phyloP scores from a whole-genome alignment of 169 alveolate species.

The Plasmodium berghei region DNA sequence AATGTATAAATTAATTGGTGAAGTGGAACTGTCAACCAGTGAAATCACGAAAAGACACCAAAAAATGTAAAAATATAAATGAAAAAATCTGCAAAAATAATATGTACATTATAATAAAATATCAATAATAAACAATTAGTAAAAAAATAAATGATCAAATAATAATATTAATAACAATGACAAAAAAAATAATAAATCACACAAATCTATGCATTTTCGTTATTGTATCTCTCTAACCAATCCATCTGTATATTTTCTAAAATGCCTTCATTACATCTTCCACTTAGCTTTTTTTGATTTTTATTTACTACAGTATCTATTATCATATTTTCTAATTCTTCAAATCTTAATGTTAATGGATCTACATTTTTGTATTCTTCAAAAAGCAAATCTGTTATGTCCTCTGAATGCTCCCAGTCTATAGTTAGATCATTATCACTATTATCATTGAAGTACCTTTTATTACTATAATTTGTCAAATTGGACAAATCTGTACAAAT shows the following conservation, averaged over 20 bases:
- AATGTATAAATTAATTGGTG: no score
- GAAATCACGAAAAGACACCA: no score
- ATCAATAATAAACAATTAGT: no score
- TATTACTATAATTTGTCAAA: conserved; percentile 3
- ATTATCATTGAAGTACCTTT: conserved; percentile 30
- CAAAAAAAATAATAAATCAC: not conserved
- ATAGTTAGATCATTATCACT: conserved; percentile 20
- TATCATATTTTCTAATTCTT: conserved; percentile 81
- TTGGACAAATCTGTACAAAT: not conserved
- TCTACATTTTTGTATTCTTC: conserved; percentile 70
- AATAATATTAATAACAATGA: no score
- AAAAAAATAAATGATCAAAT: no score
- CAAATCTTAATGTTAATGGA: conserved; percentile 80
- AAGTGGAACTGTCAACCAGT: no score
- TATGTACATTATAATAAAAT: no score
- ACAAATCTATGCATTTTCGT: conserved; percentile 22
- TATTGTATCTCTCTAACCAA: conserved; percentile 77
- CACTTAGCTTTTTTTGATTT: conserved; percentile 61
- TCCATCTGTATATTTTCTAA: conserved; percentile 82
- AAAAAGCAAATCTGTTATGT: conserved; percentile 54
- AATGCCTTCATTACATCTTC: conserved; percentile 78
- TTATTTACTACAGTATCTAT: conserved; percentile 73
- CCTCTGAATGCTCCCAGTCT: conserved; percentile 68
- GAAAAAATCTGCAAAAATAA: no score
- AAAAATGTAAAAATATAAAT: no score